Conservation (phyloP, 768 basidiomycete species). For the Paxillus ammoniavirescens region DNA sequence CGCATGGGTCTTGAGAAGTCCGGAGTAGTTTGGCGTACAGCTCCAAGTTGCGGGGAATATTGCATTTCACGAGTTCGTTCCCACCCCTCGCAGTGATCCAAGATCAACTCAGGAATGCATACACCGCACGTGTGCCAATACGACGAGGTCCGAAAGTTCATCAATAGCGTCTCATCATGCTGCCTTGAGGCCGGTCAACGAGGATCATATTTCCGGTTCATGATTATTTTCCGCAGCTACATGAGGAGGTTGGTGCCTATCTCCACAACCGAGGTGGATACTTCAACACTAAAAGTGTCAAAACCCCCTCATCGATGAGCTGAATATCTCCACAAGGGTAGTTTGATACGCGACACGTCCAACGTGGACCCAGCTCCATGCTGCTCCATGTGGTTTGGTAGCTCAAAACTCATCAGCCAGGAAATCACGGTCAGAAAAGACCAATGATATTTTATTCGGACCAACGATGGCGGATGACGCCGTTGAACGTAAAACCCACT, state of each 20-base stretch:
- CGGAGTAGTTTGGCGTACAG: too few species aligned
- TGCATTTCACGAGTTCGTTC: too few species aligned
- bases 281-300: conserved; percentile 6
- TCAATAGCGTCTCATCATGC: background rate
- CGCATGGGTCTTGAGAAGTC: background rate
- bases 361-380: conserved; percentile 11
- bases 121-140: background rate
- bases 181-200: background rate
- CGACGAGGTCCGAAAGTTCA: background rate
- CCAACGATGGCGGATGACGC: background rate
- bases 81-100: too few species aligned
- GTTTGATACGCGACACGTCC: background rate
- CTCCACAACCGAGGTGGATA: background rate
- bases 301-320: conserved; percentile 20
- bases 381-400: conserved; percentile 2
- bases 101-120: too few species aligned
- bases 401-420: background rate
- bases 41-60: too few species aligned
- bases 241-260: background rate
- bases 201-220: background rate
- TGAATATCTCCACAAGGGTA: conserved; percentile 2
- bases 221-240: background rate
- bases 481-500: background rate
- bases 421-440: conserved; percentile 10
- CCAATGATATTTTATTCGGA: background rate